Evolutionary conservation across 2,329 filamentous ascomycete genomes (phyloP).

Genomic region (Talaromyces sp.): DNA sequence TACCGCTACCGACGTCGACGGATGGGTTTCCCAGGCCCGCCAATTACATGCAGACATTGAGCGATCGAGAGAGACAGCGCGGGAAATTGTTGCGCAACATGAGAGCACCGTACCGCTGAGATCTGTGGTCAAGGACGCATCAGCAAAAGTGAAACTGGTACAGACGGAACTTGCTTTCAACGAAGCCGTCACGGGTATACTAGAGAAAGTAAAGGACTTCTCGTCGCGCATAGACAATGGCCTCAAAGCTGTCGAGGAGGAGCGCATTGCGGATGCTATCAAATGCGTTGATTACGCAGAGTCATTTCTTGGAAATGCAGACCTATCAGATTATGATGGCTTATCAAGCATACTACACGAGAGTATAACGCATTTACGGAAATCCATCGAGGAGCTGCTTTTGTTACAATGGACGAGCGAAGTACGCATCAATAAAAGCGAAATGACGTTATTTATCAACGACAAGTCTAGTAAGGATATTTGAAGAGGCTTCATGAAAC

Average conservation of each 20-base stretch:
- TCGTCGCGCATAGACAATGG: constrained; percentile 45
- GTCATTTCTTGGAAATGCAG: constrained; percentile 22
- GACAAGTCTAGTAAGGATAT: constrained; percentile 48
- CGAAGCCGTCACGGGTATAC: constrained; percentile 45
- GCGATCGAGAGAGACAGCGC: constrained; percentile 71
- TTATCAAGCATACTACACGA: constrained; percentile 56
- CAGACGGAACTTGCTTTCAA: constrained; percentile 59
- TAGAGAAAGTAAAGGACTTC: constrained; percentile 50
- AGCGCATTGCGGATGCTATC: constrained; percentile 45
- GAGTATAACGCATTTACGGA: constrained; percentile 62
- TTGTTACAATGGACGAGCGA: constrained; percentile 67
- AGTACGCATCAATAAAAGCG: constrained; percentile 57
- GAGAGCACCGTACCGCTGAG: constrained; percentile 63
- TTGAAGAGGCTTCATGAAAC: neutral
- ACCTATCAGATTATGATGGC: constrained; percentile 31
- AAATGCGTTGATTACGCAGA: constrained; percentile 44
- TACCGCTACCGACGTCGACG: constrained; percentile 72
- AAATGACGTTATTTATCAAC: constrained; percentile 54
- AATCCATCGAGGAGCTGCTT: constrained; percentile 62
- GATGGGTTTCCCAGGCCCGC: constrained; percentile 82
- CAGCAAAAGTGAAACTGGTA: constrained; percentile 52
- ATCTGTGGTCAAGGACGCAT: constrained; percentile 59
- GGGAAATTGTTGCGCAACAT: constrained; percentile 73
- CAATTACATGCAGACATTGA: constrained; percentile 81
- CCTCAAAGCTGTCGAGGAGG: constrained; percentile 41